Percentiles rank a stretch among this genome's conserved stretches.
Evolutionary conservation across 176 grass and related monocot species (phyloP).

Genomic region (Puya raimondii): DNA sequence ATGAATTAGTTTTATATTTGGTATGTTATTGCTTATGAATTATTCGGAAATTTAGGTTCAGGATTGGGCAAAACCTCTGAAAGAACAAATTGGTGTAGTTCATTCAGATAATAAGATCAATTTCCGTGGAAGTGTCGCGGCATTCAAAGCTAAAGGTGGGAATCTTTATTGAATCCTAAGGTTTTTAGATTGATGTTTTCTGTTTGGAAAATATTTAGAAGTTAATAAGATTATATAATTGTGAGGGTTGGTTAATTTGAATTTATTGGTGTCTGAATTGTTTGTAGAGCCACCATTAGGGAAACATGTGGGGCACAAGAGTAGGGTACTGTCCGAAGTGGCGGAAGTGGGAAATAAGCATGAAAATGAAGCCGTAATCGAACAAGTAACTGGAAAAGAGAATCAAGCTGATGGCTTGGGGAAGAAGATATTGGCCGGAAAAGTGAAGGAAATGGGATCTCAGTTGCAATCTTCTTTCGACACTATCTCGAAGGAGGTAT

Average conservation of each 20-base stretch:
- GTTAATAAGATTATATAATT: too few species aligned
- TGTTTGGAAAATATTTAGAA: not conserved
- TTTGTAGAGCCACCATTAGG: constrained; percentile 23
- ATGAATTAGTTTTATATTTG: not conserved
- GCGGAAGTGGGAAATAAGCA: not conserved
- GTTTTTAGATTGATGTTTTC: constrained; percentile 2
- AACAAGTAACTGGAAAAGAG: constrained; percentile 16
- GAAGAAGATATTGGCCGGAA: not conserved
- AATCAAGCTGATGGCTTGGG: constrained; percentile 1
- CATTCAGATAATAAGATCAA: too few species aligned
- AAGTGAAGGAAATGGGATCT: constrained; percentile 14
- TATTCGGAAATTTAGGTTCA: constrained; percentile 7
- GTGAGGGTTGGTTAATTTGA: too few species aligned
- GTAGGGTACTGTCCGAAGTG: constrained; percentile 27
- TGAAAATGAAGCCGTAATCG: constrained; percentile 8
- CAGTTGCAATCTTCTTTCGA: too few species aligned
- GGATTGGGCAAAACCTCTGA: constrained; percentile 18
- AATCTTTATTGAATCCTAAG: too few species aligned
- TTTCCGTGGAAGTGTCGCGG: constrained; percentile 1
- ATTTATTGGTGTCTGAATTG: constrained; percentile 1
- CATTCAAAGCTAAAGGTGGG: constrained; percentile 8
- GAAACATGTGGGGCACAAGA: constrained; percentile 24
- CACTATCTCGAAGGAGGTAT: too few species aligned
- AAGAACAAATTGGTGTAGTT: constrained; percentile 17
- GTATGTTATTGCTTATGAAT: not conserved